Evolutionary conservation across 2,329 filamentous ascomycete species (phyloP).

Genomic region (Colletotrichum sp.): DNA sequence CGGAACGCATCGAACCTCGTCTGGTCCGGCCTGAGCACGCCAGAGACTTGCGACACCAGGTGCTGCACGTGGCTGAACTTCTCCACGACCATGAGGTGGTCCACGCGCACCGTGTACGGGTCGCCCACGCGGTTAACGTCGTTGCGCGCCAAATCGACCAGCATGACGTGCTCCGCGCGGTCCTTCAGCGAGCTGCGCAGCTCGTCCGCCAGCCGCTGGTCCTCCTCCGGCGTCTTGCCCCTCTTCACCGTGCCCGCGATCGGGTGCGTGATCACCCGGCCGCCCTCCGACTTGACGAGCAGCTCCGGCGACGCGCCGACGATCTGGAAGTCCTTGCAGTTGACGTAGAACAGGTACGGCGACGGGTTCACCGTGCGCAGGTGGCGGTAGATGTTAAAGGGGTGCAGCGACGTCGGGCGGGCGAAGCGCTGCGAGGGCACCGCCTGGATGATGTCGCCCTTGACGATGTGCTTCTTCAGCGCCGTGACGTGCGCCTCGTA

Average conservation of each 20-base stretch:
- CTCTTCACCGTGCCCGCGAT: conserved; percentile 96
- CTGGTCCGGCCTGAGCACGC: conserved; percentile 81
- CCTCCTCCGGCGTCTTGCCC: conserved; percentile 80
- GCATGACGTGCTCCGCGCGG: conserved; percentile 94
- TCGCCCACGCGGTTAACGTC: conserved; percentile 97
- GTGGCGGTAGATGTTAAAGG: conserved; percentile 97
- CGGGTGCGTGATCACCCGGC: conserved; percentile 91
- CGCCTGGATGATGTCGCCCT: conserved; percentile 96
- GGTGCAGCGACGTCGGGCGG: conserved; percentile 87
- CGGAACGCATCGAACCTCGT: conserved; percentile 95
- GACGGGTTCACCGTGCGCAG: conserved; percentile 97
- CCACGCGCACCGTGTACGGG: conserved; percentile 86
- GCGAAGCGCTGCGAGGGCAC: conserved; percentile 95
- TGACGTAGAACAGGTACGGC: conserved; percentile 95
- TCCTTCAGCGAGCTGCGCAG: conserved; percentile 86
- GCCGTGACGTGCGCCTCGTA: conserved; percentile 89
- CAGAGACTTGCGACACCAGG: conserved; percentile 93
- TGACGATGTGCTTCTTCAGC: conserved; percentile 89
- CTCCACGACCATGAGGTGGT: conserved; percentile 92
- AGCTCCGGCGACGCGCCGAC: conserved; percentile 95
- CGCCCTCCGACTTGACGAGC: conserved; percentile 87
- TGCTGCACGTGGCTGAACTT: conserved; percentile 98
- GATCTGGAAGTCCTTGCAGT: conserved; percentile 91
- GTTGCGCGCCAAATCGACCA: conserved; percentile 94
- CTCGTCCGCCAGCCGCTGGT: conserved; percentile 78